Evolutionary conservation across 805 yeast species (phyloP).

Genomic region (Zygosaccharomyces gambellarensis): DNA sequence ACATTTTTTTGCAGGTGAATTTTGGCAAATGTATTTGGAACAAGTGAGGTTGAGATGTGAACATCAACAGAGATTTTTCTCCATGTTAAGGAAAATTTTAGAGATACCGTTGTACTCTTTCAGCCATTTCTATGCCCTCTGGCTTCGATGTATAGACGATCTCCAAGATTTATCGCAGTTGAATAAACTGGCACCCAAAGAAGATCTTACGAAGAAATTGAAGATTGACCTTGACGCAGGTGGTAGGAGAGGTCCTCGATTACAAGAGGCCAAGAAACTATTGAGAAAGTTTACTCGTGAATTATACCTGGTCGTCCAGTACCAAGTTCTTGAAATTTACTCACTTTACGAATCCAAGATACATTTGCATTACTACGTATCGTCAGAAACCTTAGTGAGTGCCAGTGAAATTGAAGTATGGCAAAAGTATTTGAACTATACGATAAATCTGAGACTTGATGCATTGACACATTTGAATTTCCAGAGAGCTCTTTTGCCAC

Average conservation of each 20-base stretch:
- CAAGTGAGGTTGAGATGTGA: conserved; percentile 25
- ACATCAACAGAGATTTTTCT: conserved; percentile 20
- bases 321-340: conserved; percentile 29
- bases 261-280: conserved; percentile 33
- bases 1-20: conserved; percentile 34
- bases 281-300: conserved; percentile 31
- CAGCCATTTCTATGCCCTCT: conserved; percentile 29
- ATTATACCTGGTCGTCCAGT: conserved; percentile 30
- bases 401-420: conserved; percentile 25
- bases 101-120: conserved; percentile 32
- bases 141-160: conserved; percentile 30
- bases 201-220: conserved; percentile 23
- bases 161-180: conserved; percentile 28
- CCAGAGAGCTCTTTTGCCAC: conserved; percentile 31
- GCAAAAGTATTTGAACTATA: conserved; percentile 29
- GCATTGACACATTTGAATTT: conserved; percentile 26
- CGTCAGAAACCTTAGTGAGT: conserved; percentile 26
- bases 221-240: conserved; percentile 20
- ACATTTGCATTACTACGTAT: conserved; percentile 24
- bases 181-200: conserved; percentile 20
- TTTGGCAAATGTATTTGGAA: conserved; percentile 34
- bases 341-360: conserved; percentile 31
- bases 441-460: conserved; percentile 20
- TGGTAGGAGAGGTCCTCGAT: conserved; percentile 32
- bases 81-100: conserved; percentile 28